Evolutionary conservation across 1,139 yeast species (phyloP), one percentile per base, ranked within the genome.

Genomic region (Zygosaccharomyces sapae): DNA sequence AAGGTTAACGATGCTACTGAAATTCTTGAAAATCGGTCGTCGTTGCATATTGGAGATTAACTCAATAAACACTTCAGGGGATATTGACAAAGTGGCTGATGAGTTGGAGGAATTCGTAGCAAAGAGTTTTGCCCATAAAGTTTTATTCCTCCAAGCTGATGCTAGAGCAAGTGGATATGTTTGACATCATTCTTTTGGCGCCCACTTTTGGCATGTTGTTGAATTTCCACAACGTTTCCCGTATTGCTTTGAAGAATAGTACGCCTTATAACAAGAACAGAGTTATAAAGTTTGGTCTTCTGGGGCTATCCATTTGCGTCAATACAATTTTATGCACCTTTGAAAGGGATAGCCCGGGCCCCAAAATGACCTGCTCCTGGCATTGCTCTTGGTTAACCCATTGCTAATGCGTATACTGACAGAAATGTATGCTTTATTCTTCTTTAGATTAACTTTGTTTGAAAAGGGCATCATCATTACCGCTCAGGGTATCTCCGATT

Each of bases 341-440:
- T 33, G 55, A 52, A n/a, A 43, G 38, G 29, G 52, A 49, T 30
- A 25, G 30, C 13, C 25, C 24, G 4, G 38, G 38, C 10, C 22
- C 43, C 13, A 40, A 47, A 20, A 31, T 9, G 46, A 39, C n/a
- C 19, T 58, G n/a, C 54, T 55, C 29, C 36, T 56, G 6, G 49
- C 55, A 8, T 39, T 54, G n/a, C 34, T 57, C 7, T 40, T 59
- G 25, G 44, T 51, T 1, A 49, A 52, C 36, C 51, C 61, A 2
- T 39, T 55, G 7, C 49, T 54, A 19, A 47, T 53, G 37, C 47
- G 63, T 25, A 48, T 47, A 1, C 22, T 58, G 13, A 46, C 57
- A 4, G 61, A 59, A 45, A 46, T 50, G 38, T 58, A 56, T 35
- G 48, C 55, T n/a, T 45, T 49, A 3, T 52, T 56, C 41, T 55